Base-by-base conservation (phyloP, 129 eudicot species). In the Scalesia atractyloides region DNA sequence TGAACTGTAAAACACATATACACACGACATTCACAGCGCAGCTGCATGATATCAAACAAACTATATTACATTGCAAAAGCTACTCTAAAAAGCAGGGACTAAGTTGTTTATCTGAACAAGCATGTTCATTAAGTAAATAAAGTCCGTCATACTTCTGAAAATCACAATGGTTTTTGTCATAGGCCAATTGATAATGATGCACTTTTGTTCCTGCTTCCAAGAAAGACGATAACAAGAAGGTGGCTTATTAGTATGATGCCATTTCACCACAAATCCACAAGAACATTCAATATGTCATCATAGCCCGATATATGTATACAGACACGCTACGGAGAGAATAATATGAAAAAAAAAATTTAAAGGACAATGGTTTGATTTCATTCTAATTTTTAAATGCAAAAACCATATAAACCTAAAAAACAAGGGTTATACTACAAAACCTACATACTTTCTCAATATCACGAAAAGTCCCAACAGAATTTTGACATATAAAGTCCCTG, bases 121-220 rank as follows among this genome's bases (percentile, higher is more conserved):
- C 66, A 93, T 90, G 68, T 93, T 90, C 53, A 87, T 5, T 7
- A 93, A 56, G 80, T 87, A 93, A 68, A 93, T 85, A 70, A 90
- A 68, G 79, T 93, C 98, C 24, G 90, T 85, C 22, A 86, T 22
- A 84, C 90, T 89, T 80, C 98, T 93, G 43, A 89, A 78, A 73
- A 64, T 73, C 39, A 84, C 89, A 43, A 93, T 34, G n/a, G 70
- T 65, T 72, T 80, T 82, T 57, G 95, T 80, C 86, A 87, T 73
- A 54, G 87, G 84, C 88, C 84, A 69, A 68, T 87, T 66, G 17
- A 89, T 54, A 34, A 79, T 76, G 77, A 93, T 87, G 81, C 98
- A 93, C 68, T 87, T 87, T 14, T 77, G 34, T 3, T 62, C 87
- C 98, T 89, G 94, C 16, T 66, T 53, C 49, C 36, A 66, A 69